phyloP scores from a whole-genome alignment of 2,329 filamentous ascomycete genomes.

The Endoconidiophora laricicola region DNA sequence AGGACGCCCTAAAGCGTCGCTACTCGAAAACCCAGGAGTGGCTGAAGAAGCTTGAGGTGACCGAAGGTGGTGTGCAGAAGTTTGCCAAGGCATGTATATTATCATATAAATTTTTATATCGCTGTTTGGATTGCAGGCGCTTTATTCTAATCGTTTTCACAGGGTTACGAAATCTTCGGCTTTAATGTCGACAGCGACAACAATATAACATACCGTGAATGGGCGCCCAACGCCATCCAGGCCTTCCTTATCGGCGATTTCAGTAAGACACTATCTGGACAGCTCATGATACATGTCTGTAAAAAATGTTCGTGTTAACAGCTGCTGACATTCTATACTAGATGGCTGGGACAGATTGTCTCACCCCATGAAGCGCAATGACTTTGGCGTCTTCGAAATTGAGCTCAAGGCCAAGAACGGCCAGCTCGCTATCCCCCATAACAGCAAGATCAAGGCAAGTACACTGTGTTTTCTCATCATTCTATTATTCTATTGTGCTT shows the following conservation, averaged over 20 bases:
- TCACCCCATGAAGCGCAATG: conserved; percentile 73
- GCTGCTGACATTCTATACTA: conserved; percentile 20
- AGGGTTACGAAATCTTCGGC: conserved; percentile 79
- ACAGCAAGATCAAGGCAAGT: conserved; percentile 84
- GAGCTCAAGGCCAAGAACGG: conserved; percentile 57
- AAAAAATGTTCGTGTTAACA: neutral
- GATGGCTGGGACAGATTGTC: conserved; percentile 75
- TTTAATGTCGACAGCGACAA: conserved; percentile 67
- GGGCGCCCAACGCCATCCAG: conserved; percentile 77
- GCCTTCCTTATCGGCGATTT: conserved; percentile 89
- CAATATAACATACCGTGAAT: conserved; percentile 84
- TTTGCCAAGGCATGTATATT: conserved; percentile 53
- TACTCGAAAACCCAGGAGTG: conserved; percentile 69
- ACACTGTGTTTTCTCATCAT: neutral
- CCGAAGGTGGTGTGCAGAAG: conserved; percentile 78
- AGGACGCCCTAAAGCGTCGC: conserved; percentile 56
- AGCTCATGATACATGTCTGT: too few relatives aligned
- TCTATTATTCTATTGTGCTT: neutral
- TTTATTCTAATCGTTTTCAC: neutral
- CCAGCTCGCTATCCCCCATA: conserved; percentile 66
- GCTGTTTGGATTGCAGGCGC: neutral
- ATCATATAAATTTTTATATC: neutral
- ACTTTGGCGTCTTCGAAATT: conserved; percentile 77
- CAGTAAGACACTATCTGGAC: conserved; percentile 38
- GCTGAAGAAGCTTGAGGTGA: conserved; percentile 68